These are phyloP conservation scores for Alternaria burnsii DNA, from an alignment of 2,329 filamentous ascomycete genomes.

Conservation along the genomic window DNA sequence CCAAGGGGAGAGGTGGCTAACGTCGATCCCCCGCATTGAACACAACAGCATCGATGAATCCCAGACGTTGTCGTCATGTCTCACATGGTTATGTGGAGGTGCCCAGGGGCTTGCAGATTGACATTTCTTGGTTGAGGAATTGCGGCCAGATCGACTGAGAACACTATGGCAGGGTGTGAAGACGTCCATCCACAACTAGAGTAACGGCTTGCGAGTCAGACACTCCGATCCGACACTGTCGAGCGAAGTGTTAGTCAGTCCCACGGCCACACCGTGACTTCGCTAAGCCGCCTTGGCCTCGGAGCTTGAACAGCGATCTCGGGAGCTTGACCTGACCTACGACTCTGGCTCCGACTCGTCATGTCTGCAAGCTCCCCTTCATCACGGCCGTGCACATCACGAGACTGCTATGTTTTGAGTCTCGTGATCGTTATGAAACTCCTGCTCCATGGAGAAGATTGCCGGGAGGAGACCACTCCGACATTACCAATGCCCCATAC, in stretches of 20 bases:
- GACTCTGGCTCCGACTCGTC: background rate
- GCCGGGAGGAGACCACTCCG: background rate
- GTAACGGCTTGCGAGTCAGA: conserved; percentile 1
- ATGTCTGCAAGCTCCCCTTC: background rate
- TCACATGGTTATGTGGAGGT: background rate
- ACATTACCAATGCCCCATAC: background rate
- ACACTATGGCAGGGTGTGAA: background rate
- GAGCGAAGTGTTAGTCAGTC: background rate
- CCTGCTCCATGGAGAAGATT: background rate
- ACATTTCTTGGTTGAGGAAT: background rate
- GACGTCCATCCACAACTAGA: background rate
- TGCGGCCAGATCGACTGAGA: background rate
- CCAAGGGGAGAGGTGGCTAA: conserved; percentile 2
- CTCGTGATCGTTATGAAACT: background rate
- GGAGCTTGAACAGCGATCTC: background rate
- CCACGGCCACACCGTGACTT: background rate
- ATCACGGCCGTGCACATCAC: background rate
- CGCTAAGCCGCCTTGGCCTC: conserved; percentile 13
- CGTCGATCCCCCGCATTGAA: conserved; percentile 10
- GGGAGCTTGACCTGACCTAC: conserved; percentile 8
- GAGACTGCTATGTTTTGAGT: background rate
- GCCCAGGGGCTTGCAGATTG: background rate
- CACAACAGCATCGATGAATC: background rate
- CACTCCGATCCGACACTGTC: conserved; percentile 5
- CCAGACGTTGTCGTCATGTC: conserved; percentile 2